Conservation (phyloP, 768 basidiomycete genomes). For the Trametes coccinea region DNA sequence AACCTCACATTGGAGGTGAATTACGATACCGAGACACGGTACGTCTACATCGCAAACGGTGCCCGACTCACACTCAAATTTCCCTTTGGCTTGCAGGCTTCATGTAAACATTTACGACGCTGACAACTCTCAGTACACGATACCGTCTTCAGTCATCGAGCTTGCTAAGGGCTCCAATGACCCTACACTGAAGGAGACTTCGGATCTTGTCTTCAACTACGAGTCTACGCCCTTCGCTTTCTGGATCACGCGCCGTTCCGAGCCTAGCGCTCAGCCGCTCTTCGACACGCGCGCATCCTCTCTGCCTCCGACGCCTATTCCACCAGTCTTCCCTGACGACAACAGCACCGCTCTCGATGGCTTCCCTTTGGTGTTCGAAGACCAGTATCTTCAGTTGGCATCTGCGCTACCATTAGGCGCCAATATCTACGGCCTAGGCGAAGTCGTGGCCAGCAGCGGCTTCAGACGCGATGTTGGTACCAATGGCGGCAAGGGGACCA, state of each 20-base stretch:
- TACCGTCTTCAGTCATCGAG: slow-evolving; percentile 55
- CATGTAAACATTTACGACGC: slow-evolving; percentile 70
- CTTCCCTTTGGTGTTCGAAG: slow-evolving; percentile 74
- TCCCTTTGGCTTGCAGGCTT: slow-evolving; percentile 40
- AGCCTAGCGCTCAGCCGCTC: slow-evolving; percentile 52
- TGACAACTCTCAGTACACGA: slow-evolving; percentile 59
- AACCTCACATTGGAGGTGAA: slow-evolving; percentile 63
- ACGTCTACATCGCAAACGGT: slow-evolving; percentile 35
- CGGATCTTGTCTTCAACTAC: slow-evolving; percentile 73
- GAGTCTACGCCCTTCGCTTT: slow-evolving; percentile 68
- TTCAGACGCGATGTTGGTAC: slow-evolving; percentile 61
- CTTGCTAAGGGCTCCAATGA: slow-evolving; percentile 35
- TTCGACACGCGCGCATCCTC: slow-evolving; percentile 71
- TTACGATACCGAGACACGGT: slow-evolving; percentile 54
- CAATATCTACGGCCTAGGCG: slow-evolving; percentile 79
- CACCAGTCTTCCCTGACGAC: slow-evolving; percentile 52
- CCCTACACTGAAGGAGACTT: slow-evolving; percentile 29
- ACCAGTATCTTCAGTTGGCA: slow-evolving; percentile 74
- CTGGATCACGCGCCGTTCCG: slow-evolving; percentile 73
- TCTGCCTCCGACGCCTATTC: slow-evolving; percentile 58
- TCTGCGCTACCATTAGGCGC: slow-evolving; percentile 64
- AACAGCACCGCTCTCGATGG: slow-evolving; percentile 58
- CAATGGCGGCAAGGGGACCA: slow-evolving; percentile 49
- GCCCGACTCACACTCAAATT: slow-evolving; percentile 40
- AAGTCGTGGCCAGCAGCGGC: slow-evolving; percentile 67